Base-by-base conservation (phyloP, 495 filamentous ascomycete species). In the Talaromyces nanjingensis region DNA sequence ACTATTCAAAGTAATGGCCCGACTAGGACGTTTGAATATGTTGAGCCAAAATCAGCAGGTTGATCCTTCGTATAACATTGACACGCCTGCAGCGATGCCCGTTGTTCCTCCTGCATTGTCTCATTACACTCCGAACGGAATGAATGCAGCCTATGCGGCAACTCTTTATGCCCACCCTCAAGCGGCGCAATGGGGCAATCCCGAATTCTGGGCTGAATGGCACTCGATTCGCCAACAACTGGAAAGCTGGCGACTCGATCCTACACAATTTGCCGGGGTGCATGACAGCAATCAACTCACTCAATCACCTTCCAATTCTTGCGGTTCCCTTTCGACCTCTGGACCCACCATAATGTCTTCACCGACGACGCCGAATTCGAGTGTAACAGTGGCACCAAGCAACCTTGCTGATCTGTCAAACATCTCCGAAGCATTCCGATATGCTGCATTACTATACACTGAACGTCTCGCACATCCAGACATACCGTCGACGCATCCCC, bases 351-450 rank as follows among this genome's bases (percentile, higher is more conserved):
- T 75, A 60, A 63, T 71, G 9, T 72, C 74, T 12, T 70, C 75
- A 14, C 72, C 70, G 20, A 70, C 71, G 18, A 69, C 74, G 11
- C 70, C 73, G 5, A 60, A 64, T 2, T 65, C 63, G n/a, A 65
- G 66, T 54, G 75, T 63, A 24, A 64, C 70, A 33, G 73, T 78
- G 62, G 69, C 76, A 8, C 65, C 76, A 63, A 69, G 76, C 60
- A 76, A 79, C 56, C 59, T 78, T 20, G 69, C 73, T 69, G 89
- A 81, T 77, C 81, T 83, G 70, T 88, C 72, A 22, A 81, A 87
- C 69, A 88, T 87, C 64, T 94, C 89, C 57, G 92, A 97, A 70
- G 89, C 90, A 6, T 97, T 96, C 79, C 90, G 93, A 27, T 90
- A 92, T 69, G 85, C 92, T 0, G 93, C 92, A 1, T 83, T 97